phyloP scores from a whole-genome alignment of 306 rosid genomes.

The Phaseolus lunatus region DNA sequence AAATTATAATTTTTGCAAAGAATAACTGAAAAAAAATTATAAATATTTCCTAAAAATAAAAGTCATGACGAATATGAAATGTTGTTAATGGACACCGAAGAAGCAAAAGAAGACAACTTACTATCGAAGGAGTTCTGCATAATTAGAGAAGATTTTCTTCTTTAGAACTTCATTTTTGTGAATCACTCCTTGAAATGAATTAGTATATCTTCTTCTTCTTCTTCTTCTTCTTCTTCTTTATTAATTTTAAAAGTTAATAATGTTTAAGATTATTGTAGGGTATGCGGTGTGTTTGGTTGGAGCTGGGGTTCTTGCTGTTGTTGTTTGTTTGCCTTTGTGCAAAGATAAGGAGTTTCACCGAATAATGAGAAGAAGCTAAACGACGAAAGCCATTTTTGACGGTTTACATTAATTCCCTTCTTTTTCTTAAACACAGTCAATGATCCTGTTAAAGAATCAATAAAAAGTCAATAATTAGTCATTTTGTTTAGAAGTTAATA shows the following conservation, averaged over 20 bases:
- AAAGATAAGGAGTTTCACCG: slow-evolving; percentile 52
- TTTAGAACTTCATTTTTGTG: background rate
- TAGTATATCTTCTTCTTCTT: background rate
- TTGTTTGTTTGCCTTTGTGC: slow-evolving; percentile 29
- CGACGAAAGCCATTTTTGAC: slow-evolving; percentile 54
- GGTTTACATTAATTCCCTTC: slow-evolving; percentile 26
- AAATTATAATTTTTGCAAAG: too few species aligned
- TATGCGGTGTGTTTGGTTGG: background rate
- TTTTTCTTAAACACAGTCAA: background rate
- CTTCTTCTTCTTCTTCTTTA: background rate
- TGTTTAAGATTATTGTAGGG: slow-evolving; percentile 14
- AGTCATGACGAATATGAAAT: background rate
- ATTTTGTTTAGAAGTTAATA: background rate
- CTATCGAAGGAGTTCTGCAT: background rate
- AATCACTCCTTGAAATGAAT: background rate
- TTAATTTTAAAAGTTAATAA: background rate
- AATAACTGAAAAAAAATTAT: too few species aligned
- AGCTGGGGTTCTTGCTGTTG: slow-evolving; percentile 3
- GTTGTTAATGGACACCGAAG: background rate
- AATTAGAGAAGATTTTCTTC: background rate
- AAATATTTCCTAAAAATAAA: background rate
- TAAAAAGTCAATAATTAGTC: slow-evolving; percentile 29
- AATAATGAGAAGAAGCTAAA: slow-evolving; percentile 46
- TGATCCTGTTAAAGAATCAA: background rate
- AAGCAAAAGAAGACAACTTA: slow-evolving; percentile 12